Percentiles rank a stretch among this genome's conserved stretches.
Conservation (phyloP, 2,329 filamentous ascomycete species). For the Zymoseptoria ardabiliae region DNA sequence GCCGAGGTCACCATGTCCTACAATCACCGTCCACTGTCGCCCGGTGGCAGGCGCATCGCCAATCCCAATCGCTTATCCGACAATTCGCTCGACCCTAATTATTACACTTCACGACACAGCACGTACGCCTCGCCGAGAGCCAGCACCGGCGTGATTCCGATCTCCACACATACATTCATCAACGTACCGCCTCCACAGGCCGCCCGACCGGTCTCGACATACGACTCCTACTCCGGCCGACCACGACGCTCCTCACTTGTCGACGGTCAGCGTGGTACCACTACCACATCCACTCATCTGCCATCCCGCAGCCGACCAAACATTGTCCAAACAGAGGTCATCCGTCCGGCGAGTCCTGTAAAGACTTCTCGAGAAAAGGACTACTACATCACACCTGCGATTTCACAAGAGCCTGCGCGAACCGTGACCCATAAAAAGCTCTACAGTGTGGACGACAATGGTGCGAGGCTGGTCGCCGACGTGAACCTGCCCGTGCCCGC, state of each 20-base stretch:
- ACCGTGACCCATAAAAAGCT: constrained; percentile 39
- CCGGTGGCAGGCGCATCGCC: constrained; percentile 28
- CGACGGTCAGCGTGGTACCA: constrained; percentile 29
- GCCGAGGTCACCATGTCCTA: constrained; percentile 27
- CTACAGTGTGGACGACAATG: constrained; percentile 43
- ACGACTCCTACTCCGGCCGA: constrained; percentile 39
- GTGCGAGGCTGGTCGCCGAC: constrained; percentile 32
- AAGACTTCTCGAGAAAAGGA: constrained; percentile 31
- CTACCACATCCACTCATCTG: constrained; percentile 19
- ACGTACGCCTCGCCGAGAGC: constrained; percentile 30
- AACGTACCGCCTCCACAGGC: constrained; percentile 19
- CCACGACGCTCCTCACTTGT: constrained; percentile 40
- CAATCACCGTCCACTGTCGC: constrained; percentile 28
- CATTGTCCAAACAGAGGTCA: constrained; percentile 27
- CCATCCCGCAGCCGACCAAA: constrained; percentile 30
- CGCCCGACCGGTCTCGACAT: constrained; percentile 24
- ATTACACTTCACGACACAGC: constrained; percentile 20
- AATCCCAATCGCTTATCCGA: constrained; percentile 27
- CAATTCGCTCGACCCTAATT: constrained; percentile 23
- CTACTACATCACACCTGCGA: constrained; percentile 33
- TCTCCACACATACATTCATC: constrained; percentile 31
- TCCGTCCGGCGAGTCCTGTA: constrained; percentile 37
- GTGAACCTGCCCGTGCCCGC: constrained; percentile 32
- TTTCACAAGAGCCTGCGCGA: constrained; percentile 23
- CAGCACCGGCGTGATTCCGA: constrained; percentile 31